Conservation (phyloP, 495 filamentous ascomycete species). For the Aspergillus campestris region DNA sequence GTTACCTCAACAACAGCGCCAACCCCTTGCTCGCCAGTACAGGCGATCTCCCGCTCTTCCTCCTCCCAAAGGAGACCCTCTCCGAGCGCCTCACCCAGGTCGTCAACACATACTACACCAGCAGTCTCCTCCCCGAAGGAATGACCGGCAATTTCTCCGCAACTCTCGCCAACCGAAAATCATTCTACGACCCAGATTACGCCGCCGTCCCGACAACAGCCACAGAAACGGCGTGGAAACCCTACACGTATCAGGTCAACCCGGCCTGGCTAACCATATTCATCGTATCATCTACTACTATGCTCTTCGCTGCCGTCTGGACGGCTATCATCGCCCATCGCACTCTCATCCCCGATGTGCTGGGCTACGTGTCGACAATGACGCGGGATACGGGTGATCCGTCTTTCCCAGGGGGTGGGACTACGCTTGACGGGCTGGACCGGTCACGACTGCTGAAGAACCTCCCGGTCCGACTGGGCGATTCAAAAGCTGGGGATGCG, state of each 20-base stretch:
- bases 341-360: conserved; percentile 3
- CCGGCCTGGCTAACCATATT: not conserved
- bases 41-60: not conserved
- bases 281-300: not conserved
- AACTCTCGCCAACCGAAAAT: too few species aligned
- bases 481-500: not conserved
- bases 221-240: too few species aligned
- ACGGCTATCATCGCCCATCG: not conserved
- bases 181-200: too few species aligned
- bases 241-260: too few species aligned
- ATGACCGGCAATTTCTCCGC: not conserved
- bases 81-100: not conserved
- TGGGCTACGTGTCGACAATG: conserved; percentile 3
- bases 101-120: not conserved
- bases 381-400: not conserved
- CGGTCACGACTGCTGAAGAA: not conserved
- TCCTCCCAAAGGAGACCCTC: not conserved
- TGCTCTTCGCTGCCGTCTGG: not conserved
- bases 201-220: too few species aligned
- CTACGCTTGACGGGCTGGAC: conserved; percentile 1
- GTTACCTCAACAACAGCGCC: not conserved
- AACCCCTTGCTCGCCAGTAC: not conserved
- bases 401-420: not conserved
- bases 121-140: not conserved
- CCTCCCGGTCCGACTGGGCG: not conserved